Percentiles rank a stretch among this genome's conserved stretches.
Conservation (phyloP, 495 filamentous ascomycete genomes). For the Penicillium argentinense region DNA sequence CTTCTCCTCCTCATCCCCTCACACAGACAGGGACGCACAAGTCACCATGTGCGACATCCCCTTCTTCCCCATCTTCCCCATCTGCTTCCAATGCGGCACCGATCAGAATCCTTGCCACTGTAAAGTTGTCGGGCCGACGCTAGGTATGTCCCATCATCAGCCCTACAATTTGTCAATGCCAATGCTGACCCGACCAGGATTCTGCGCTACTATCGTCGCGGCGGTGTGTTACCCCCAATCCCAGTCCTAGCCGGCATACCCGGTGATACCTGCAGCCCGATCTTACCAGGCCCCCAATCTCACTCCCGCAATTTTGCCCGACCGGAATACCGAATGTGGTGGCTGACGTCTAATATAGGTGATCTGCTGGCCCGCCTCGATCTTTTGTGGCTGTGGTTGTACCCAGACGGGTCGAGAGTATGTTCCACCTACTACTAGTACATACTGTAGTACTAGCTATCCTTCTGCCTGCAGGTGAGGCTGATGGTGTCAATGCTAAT, state of each 20-base stretch:
- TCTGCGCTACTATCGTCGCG: slow-evolving; percentile 46
- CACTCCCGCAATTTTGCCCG: too few relatives aligned
- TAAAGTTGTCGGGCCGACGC: slow-evolving; percentile 60
- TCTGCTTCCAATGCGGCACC: slow-evolving; percentile 57
- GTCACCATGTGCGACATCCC: slow-evolving; percentile 40
- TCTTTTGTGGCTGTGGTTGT: slow-evolving; percentile 60
- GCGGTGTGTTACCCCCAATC: slow-evolving; percentile 42
- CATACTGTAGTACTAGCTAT: background rate
- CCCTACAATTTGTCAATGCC: background rate
- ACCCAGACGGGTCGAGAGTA: slow-evolving; percentile 59
- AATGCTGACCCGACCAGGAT: slow-evolving; percentile 28
- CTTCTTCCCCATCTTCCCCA: slow-evolving; percentile 45
- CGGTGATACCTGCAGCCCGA: too few relatives aligned
- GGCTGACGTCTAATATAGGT: slow-evolving; percentile 34
- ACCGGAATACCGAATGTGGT: too few relatives aligned
- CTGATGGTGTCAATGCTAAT: too few relatives aligned
- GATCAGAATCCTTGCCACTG: slow-evolving; percentile 63
- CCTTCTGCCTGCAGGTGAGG: too few relatives aligned
- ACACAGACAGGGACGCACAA: background rate
- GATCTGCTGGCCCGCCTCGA: slow-evolving; percentile 56
- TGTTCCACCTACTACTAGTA: slow-evolving; percentile 10
- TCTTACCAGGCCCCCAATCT: too few relatives aligned
- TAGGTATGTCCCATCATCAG: slow-evolving; percentile 38
- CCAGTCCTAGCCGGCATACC: background rate
- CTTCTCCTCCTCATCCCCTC: background rate